Conservation (phyloP, 2,329 filamentous ascomycete genomes). For the Fusarium sp. region DNA sequence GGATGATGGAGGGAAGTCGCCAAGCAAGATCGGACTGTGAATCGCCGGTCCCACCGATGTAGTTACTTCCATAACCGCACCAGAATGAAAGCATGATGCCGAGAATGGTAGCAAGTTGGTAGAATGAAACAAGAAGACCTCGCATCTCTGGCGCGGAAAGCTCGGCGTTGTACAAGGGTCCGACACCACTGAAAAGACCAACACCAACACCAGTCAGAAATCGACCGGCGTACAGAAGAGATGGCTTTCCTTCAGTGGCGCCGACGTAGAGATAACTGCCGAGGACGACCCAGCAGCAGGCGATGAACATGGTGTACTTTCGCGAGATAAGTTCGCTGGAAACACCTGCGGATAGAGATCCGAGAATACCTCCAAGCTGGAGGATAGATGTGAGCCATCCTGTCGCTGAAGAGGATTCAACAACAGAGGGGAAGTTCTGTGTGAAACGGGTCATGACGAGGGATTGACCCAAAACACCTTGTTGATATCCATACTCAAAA, state of each 20-base stretch:
- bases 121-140: constrained; percentile 73
- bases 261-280: constrained; percentile 62
- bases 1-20: constrained; percentile 62
- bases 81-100: constrained; percentile 65
- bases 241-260: constrained; percentile 55
- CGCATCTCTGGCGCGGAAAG: constrained; percentile 73
- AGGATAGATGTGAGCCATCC: constrained; percentile 67
- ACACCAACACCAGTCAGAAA: constrained; percentile 65
- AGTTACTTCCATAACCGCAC: constrained; percentile 61
- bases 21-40: constrained; percentile 58
- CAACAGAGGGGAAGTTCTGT: constrained; percentile 62
- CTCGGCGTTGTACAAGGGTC: constrained; percentile 65
- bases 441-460: constrained; percentile 66
- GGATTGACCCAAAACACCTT: constrained; percentile 67
- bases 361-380: constrained; percentile 64
- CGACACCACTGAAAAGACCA: constrained; percentile 60
- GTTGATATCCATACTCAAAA: constrained; percentile 55
- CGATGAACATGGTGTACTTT: constrained; percentile 66
- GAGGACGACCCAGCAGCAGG: constrained; percentile 61
- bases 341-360: constrained; percentile 62
- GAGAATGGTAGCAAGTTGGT: constrained; percentile 63
- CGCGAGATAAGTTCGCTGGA: constrained; percentile 63
- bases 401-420: constrained; percentile 60
- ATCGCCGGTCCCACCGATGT: constrained; percentile 62
- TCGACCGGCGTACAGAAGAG: constrained; percentile 61